A percentile compares a stretch with the other conserved stretches of the same genome.
Evolutionary conservation across 208 protist genomes (phyloP).

Genomic region (Trypanosoma melophagium): DNA sequence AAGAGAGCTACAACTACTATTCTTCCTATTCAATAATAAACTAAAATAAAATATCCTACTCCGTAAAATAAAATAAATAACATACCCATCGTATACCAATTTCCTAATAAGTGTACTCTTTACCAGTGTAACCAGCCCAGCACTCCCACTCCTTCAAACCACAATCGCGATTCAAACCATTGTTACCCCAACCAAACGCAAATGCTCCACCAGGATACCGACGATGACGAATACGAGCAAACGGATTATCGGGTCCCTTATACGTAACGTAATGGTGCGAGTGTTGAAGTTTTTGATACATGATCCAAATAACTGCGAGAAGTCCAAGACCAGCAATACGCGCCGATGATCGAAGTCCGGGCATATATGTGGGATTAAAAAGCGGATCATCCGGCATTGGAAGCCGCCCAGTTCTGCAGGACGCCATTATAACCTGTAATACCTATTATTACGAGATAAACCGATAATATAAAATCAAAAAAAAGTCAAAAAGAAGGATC

Average conservation of each 20-base stretch:
- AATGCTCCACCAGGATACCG: constrained; percentile 76
- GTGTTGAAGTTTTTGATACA: constrained; percentile 80
- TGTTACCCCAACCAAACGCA: constrained; percentile 88
- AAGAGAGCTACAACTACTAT: no score
- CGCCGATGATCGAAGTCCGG: constrained; percentile 59
- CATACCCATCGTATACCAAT: not conserved
- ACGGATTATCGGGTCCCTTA: constrained; percentile 83
- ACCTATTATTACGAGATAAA: constrained; percentile 6
- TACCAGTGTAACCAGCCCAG: constrained; percentile 87
- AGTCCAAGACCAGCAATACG: constrained; percentile 59
- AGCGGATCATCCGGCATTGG: constrained; percentile 85
- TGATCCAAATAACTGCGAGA: constrained; percentile 70
- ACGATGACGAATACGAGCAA: constrained; percentile 76
- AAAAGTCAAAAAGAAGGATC: constrained; percentile 3
- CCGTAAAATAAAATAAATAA: constrained; percentile 28
- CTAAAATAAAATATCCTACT: constrained; percentile 7
- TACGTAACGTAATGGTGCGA: constrained; percentile 82
- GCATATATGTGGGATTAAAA: constrained; percentile 50
- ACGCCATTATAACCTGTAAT: constrained; percentile 40
- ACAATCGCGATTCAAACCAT: constrained; percentile 88
- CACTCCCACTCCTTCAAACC: constrained; percentile 86
- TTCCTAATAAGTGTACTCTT: constrained; percentile 84
- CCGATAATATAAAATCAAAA: not conserved
- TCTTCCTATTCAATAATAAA: no score
- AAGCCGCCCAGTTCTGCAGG: constrained; percentile 75